phyloP scores from a whole-genome alignment of 306 rosid genomes.

The Biancaea sappan region DNA sequence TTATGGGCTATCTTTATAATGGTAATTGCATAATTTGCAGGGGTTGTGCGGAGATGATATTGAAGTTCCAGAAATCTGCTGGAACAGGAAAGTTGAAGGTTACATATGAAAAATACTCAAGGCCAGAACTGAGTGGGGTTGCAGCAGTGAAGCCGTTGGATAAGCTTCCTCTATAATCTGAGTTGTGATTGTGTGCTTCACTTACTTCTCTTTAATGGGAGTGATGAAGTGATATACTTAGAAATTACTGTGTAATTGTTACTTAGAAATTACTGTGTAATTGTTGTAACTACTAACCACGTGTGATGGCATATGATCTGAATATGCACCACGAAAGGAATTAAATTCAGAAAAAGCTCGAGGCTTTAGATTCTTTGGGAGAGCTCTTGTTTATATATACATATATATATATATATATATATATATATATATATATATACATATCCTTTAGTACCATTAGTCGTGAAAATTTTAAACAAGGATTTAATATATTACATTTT shows the following conservation, averaged over 20 bases:
- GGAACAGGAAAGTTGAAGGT: slow-evolving; percentile 61
- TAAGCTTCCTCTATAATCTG: slow-evolving; percentile 59
- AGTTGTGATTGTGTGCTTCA: slow-evolving; percentile 6
- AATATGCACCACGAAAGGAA: not conserved
- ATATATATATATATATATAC: too few relatives aligned
- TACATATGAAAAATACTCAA: slow-evolving; percentile 65
- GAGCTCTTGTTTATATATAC: too few relatives aligned
- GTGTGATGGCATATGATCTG: not conserved
- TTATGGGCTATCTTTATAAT: not conserved
- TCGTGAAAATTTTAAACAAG: too few relatives aligned
- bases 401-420: too few relatives aligned
- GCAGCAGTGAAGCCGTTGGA: slow-evolving; percentile 68
- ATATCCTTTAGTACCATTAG: too few relatives aligned
- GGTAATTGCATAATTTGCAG: slow-evolving; percentile 42
- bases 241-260: slow-evolving; percentile 4
- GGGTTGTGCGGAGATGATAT: slow-evolving; percentile 71
- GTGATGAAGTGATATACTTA: not conserved
- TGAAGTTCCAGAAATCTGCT: slow-evolving; percentile 73
- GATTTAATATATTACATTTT: too few relatives aligned
- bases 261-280: slow-evolving; percentile 1
- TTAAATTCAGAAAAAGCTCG: not conserved
- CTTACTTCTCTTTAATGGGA: not conserved
- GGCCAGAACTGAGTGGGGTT: slow-evolving; percentile 50
- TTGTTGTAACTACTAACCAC: slow-evolving; percentile 24
- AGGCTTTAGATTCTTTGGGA: too few relatives aligned